A percentile compares a stretch with the other conserved stretches of the same genome.
Conservation (phyloP, 148 eudicot genomes). For the Arbutus unedo region DNA sequence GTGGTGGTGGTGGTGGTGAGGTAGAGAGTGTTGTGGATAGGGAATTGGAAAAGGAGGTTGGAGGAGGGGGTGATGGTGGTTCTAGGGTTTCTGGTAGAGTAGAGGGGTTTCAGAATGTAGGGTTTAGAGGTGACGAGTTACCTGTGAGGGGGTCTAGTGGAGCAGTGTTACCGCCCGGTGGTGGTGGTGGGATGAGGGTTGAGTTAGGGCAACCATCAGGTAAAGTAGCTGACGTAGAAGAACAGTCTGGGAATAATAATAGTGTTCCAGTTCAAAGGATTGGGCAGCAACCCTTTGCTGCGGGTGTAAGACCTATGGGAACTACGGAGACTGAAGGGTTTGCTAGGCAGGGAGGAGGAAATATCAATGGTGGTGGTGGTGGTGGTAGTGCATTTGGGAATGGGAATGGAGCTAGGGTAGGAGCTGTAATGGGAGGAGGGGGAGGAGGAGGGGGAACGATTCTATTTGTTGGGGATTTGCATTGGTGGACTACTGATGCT, state of each 20-base stretch:
- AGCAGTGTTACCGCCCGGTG: conserved; percentile 20
- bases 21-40: conserved; percentile 24
- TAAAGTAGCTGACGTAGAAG: conserved; percentile 46
- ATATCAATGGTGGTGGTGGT: conserved; percentile 34
- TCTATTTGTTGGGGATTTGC: conserved; percentile 86
- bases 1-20: conserved; percentile 27
- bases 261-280: conserved; percentile 28
- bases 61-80: conserved; percentile 11
- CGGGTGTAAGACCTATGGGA: conserved; percentile 26
- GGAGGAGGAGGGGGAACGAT: conserved; percentile 51
- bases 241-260: conserved; percentile 28
- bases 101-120: conserved; percentile 43
- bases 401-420: conserved; percentile 27
- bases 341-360: conserved; percentile 41
- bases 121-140: conserved; percentile 34
- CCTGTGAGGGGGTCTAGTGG: conserved; percentile 22
- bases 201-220: conserved; percentile 48
- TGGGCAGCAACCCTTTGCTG: conserved; percentile 34
- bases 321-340: conserved; percentile 38
- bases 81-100: conserved; percentile 32
- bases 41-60: conserved; percentile 32
- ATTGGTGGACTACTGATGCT: conserved; percentile 98
- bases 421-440: conserved; percentile 20
- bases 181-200: conserved; percentile 53
- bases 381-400: conserved; percentile 32